Evolutionary conservation across 495 filamentous ascomycete genomes (phyloP), one percentile per base, ranked within the genome.

Genomic region (Podospora anserina): DNA sequence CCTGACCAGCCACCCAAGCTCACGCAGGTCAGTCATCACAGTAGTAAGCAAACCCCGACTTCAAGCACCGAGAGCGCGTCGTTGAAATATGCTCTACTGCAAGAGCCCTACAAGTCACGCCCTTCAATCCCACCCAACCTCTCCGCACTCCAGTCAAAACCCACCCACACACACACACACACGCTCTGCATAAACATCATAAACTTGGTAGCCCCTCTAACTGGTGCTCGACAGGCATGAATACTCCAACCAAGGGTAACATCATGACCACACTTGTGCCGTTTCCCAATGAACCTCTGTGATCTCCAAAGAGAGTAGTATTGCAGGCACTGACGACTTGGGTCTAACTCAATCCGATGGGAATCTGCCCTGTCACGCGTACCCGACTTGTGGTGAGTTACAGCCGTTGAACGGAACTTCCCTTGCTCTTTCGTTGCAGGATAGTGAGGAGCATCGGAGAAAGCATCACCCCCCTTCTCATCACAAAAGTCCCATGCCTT

Each of bases 21-120:
- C 39, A 49, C 7, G 39, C 15, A 49, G 18, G 39, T 49, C 39
- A 49, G 39, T 49, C 39, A 49, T 49, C 15, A 49, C 9, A 49
- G 5, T 16, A 49, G 5, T 18, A 49, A 49, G 15, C 59, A 61
- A 18, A 61, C n/a, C 13, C 59, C 20, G n/a, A 61, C 59, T 28
- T 7, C 26, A 61, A 28, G 26, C 59, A 26, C 59, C 39, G 15
- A 49, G 39, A 28, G 30, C 23, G 23, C 30, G 59, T 32, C 59
- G 59, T 61, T 18, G 19, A 61, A 30, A 30, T 61, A 61, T 61
- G 59, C 59, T 28, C 23, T 26, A 61, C 19, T 49, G 59, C 59
- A 61, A 7, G 26, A 32, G 30, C 30, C 26, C 4, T 32, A 7
- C 26, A 32, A 28, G n/a, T 23, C 23, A 23, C 26, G 30, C 23